Evolutionary conservation across 179 eudicot species (phyloP).

Genomic region (Corrigiola litoralis): DNA sequence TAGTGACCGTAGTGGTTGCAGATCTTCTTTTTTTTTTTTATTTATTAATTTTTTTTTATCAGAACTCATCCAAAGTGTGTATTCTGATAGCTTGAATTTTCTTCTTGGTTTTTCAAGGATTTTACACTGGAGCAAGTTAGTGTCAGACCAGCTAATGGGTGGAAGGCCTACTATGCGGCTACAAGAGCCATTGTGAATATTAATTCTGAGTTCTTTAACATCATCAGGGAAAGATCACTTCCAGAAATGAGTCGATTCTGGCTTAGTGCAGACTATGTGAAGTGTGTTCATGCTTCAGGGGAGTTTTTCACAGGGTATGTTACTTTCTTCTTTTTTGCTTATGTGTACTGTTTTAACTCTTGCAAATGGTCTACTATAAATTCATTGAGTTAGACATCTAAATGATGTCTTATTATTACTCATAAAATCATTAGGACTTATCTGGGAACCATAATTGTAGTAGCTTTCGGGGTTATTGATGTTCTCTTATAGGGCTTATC

Average conservation of each 20-base stretch:
- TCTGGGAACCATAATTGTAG: no score
- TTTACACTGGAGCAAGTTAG: conserved; percentile 83
- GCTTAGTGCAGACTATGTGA: conserved; percentile 93
- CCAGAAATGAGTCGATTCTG: conserved; percentile 81
- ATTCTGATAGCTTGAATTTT: conserved; percentile 5
- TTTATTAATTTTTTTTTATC: neutral
- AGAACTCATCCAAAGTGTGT: neutral
- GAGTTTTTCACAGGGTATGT: conserved; percentile 76
- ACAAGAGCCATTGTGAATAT: conserved; percentile 80
- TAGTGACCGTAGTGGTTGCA: no score
- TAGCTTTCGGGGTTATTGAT: no score
- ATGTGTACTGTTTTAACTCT: no score
- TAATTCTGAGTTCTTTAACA: conserved; percentile 74
- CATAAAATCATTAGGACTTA: no score
- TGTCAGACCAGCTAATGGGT: conserved; percentile 76
- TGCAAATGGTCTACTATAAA: no score
- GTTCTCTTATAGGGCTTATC: neutral
- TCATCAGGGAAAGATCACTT: conserved; percentile 76
- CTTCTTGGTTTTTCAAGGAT: conserved; percentile 47
- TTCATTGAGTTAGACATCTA: no score
- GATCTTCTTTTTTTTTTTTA: no score
- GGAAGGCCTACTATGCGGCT: conserved; percentile 99
- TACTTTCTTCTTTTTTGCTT: conserved; percentile 1
- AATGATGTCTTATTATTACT: no score
- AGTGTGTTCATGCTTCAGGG: conserved; percentile 83